Evolutionary conservation across 768 basidiomycete species (phyloP).

Genomic region (Tricholoma sp.): DNA sequence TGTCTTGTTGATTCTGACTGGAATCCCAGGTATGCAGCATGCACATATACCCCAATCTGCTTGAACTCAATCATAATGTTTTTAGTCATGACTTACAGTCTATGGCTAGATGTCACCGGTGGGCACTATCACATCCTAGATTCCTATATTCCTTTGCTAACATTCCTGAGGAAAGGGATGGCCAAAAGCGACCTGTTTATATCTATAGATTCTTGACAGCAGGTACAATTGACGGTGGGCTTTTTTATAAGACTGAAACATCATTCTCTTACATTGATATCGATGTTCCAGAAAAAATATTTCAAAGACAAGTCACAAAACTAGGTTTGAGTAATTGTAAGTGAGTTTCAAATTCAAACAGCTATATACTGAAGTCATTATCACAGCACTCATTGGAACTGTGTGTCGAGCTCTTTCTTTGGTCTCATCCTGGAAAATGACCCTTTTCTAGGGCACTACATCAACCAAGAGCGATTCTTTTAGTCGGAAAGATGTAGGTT

Average conservation of each 20-base stretch:
- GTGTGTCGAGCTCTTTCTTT: constrained; percentile 26
- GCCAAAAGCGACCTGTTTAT: constrained; percentile 86
- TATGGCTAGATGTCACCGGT: constrained; percentile 97
- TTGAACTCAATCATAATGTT: background rate
- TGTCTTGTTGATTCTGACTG: constrained; percentile 89
- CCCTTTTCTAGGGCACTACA: constrained; percentile 23
- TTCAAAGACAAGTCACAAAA: constrained; percentile 92
- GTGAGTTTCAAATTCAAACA: constrained; percentile 16
- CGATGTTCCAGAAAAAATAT: constrained; percentile 69
- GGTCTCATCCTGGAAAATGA: background rate
- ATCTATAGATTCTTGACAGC: constrained; percentile 86
- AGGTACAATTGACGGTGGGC: constrained; percentile 83
- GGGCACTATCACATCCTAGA: constrained; percentile 7
- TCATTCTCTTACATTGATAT: background rate
- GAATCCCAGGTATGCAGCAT: constrained; percentile 70
- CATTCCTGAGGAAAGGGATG: constrained; percentile 55
- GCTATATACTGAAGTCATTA: background rate
- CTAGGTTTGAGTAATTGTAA: constrained; percentile 83
- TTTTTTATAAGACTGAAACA: background rate
- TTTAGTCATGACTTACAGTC: constrained; percentile 86
- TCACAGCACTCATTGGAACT: constrained; percentile 65
- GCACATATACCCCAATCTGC: background rate
- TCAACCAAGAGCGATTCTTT: constrained; percentile 80
- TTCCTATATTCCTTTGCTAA: constrained; percentile 2
- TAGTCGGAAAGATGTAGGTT: constrained; percentile 74